Conservation (phyloP, 345 rosid species). For the Rhizophora mangle region DNA sequence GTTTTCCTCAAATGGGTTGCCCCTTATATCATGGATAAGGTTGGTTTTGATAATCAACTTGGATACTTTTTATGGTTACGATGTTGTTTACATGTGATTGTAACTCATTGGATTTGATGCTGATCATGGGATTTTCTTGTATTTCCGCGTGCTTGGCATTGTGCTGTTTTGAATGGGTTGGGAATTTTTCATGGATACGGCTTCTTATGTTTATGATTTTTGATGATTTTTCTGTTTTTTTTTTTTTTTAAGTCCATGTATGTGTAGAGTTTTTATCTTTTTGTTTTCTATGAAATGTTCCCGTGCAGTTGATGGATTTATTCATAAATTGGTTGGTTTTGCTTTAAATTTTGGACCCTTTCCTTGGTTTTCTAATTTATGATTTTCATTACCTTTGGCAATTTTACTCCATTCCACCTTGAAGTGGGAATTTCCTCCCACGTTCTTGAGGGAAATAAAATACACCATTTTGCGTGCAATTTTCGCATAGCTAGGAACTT, state of each 20-base stretch:
- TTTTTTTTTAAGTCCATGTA: not conserved
- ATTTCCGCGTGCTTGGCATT: not conserved
- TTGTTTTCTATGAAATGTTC: not conserved
- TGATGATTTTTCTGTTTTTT: not conserved
- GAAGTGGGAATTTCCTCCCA: too few relatives aligned
- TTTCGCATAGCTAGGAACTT: too few relatives aligned
- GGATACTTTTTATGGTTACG: not conserved
- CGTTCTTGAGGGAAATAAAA: too few relatives aligned
- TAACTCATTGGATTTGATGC: not conserved
- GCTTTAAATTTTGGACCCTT: not conserved
- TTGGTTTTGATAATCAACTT: slow-evolving; percentile 18
- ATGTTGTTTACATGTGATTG: not conserved
- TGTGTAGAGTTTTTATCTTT: too few relatives aligned
- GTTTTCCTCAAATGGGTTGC: slow-evolving; percentile 82
- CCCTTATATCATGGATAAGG: slow-evolving; percentile 90
- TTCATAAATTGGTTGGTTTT: slow-evolving; percentile 2
- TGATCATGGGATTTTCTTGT: not conserved
- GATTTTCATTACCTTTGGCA: too few relatives aligned
- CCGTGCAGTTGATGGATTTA: not conserved
- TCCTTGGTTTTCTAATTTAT: not conserved
- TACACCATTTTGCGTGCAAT: too few relatives aligned
- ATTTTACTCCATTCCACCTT: too few relatives aligned
- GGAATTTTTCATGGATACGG: not conserved
- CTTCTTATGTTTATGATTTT: not conserved
- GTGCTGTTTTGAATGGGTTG: not conserved